A percentile compares a stretch with the other conserved stretches of the same genome.
Conservation (phyloP, 768 basidiomycete genomes). For the Boletus pseudo-olivaceus region DNA sequence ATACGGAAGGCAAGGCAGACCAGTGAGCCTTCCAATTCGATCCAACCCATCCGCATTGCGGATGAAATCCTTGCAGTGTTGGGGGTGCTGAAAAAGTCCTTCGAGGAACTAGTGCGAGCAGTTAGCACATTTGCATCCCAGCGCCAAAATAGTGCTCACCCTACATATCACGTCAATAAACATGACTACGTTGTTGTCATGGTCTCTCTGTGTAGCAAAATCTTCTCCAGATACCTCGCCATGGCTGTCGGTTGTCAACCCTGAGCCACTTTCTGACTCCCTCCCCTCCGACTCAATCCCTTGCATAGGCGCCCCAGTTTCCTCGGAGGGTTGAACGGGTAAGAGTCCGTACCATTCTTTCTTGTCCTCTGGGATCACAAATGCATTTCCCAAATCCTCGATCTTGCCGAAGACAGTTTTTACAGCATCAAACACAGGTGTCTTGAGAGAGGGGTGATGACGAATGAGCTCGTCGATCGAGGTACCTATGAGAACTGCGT, state of each 20-base stretch:
- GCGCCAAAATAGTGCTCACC: constrained; percentile 40
- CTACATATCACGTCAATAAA: constrained; percentile 78
- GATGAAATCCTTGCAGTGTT: constrained; percentile 90
- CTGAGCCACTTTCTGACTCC: constrained; percentile 19
- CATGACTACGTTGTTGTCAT: constrained; percentile 73
- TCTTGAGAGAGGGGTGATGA: constrained; percentile 88
- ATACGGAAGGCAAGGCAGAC: constrained; percentile 83
- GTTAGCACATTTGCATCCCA: constrained; percentile 2
- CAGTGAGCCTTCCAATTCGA: constrained; percentile 71
- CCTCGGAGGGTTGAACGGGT: constrained; percentile 22
- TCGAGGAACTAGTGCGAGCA: constrained; percentile 67
- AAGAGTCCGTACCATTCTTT: constrained; percentile 65
- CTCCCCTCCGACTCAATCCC: constrained; percentile 32
- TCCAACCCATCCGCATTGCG: constrained; percentile 67
- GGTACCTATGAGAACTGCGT: constrained; percentile 82
- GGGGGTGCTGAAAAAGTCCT: constrained; percentile 89
- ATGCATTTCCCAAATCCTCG: constrained; percentile 67
- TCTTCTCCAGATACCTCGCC: constrained; percentile 30
- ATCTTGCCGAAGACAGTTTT: constrained; percentile 68
- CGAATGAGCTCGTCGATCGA: constrained; percentile 93
- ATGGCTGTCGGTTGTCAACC: constrained; percentile 13
- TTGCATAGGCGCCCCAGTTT: constrained; percentile 47
- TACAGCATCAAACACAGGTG: constrained; percentile 73
- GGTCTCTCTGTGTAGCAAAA: constrained; percentile 42
- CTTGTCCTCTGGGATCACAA: constrained; percentile 51